These are phyloP conservation scores for Endogone sp. DNA, from an alignment of 192 early-diverging fungal species.

Conservation along the genomic window DNA sequence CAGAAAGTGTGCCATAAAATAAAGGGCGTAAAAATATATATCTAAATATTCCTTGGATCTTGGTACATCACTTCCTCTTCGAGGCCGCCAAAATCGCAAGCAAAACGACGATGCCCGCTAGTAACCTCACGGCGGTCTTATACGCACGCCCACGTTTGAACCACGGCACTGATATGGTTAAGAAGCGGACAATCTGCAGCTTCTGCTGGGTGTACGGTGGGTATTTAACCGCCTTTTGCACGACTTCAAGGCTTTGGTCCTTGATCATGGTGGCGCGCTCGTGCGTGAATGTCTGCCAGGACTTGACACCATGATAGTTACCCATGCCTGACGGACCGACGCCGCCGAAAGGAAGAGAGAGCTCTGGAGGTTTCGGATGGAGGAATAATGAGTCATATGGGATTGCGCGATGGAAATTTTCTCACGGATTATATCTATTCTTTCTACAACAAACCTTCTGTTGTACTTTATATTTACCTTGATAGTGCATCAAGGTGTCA, in stretches of 20 bases:
- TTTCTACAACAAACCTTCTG: background rate
- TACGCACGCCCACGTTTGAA: background rate
- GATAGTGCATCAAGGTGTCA: constrained; percentile 70
- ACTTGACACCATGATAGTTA: constrained; percentile 72
- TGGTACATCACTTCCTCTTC: too few relatives aligned
- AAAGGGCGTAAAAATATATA: too few relatives aligned
- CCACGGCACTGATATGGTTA: constrained; percentile 13
- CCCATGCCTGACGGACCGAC: constrained; percentile 85
- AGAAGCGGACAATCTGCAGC: constrained; percentile 17
- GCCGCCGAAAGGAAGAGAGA: constrained; percentile 82
- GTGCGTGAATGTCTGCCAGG: constrained; percentile 82
- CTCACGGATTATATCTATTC: background rate
- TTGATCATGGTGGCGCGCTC: constrained; percentile 57
- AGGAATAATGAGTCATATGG: background rate
- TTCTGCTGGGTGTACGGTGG: constrained; percentile 25
- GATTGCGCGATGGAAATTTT: background rate
- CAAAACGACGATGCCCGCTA: background rate
- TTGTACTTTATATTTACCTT: constrained; percentile 32
- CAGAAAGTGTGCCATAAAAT: too few relatives aligned
- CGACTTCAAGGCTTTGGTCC: constrained; percentile 28
- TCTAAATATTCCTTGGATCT: too few relatives aligned
- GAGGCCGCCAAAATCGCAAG: background rate
- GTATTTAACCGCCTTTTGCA: constrained; percentile 12
- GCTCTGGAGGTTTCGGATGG: constrained; percentile 13
- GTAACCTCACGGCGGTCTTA: background rate